Base-by-base conservation (phyloP, 2,329 filamentous ascomycete species). In the Epichloe gansuensis region DNA sequence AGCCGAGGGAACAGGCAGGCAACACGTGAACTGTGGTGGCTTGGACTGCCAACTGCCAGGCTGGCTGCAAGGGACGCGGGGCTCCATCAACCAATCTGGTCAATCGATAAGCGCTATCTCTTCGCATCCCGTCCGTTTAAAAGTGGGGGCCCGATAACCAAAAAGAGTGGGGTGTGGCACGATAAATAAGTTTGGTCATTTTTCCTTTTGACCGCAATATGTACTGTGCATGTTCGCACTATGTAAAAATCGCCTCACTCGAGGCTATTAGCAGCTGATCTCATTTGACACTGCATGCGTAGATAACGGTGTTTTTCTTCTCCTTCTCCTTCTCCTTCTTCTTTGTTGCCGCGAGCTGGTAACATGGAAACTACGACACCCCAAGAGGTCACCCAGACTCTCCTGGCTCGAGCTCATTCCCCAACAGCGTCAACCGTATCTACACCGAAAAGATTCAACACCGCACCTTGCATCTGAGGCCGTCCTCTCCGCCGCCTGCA, bases 371-470 rank as follows among this genome's bases (percentile, higher is more conserved):
- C 58, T 38, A 47, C 62, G 21, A 59, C 58, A 3, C 69, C 71
- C 43, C 50, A 63, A 31, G 49, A 69, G 45, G 63, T 80, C 9
- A 82, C 81, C 0, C 76, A 82, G 57, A 70, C 75, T 7, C 81
- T 96, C 49, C 83, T 97, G 51, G 70, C 77, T 5, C 83, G 87
- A 61, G 89, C 88, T 9, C 89, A 95, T 69, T 85, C 87, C 2
- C 88, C 28, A 77, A 85, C 58, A 83, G 79, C 53, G 81, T 83
- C 52, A 72, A 74, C 37, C 77, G 82, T 51, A 87, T 95, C 67
- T 91, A 86, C 74, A 75, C 77, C 56, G 88, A 95, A 58, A 90
- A 90, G 68, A 81, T 95, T 65, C 82, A 88, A 61, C 83, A 88
- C 64, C 88, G 89, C 46, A 84, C 88, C 0, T 81, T 96, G 53